phyloP scores from a whole-genome alignment of 163 green algal species.

The Smithsoniella earleae region DNA sequence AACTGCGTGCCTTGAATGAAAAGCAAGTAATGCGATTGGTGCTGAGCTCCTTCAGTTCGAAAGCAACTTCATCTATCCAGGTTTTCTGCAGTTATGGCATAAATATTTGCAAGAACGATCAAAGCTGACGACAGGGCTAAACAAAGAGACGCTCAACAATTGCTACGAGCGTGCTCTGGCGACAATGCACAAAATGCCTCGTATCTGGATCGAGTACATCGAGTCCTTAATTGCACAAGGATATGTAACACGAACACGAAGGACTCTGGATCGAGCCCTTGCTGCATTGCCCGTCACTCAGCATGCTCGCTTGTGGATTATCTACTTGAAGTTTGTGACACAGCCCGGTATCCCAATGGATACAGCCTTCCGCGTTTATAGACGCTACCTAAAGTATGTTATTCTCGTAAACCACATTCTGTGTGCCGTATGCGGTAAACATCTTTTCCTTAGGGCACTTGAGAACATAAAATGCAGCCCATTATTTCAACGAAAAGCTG shows the following conservation, averaged over 20 bases:
- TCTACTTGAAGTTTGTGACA: constrained; percentile 90
- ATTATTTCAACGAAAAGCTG: neutral
- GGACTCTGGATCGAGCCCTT: constrained; percentile 82
- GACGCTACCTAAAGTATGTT: constrained; percentile 78
- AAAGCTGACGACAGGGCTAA: constrained; percentile 52
- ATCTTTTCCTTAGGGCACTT: too few species aligned
- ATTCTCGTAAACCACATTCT: neutral
- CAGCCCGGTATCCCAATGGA: constrained; percentile 74
- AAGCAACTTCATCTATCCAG: constrained; percentile 6
- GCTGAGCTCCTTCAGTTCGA: neutral
- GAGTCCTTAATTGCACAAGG: constrained; percentile 66
- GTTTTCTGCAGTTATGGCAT: constrained; percentile 74
- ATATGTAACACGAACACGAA: constrained; percentile 60
- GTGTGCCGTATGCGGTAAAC: too few species aligned
- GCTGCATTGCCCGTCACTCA: constrained; percentile 91
- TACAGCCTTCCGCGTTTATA: constrained; percentile 83
- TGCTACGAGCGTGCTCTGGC: constrained; percentile 90
- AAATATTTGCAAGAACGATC: constrained; percentile 79
- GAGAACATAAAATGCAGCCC: too few species aligned
- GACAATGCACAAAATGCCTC: constrained; percentile 97
- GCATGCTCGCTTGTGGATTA: constrained; percentile 87
- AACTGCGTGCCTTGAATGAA: too few species aligned
- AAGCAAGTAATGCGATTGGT: too few species aligned
- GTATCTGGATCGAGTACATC: constrained; percentile 91
- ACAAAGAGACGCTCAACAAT: constrained; percentile 68